Evolutionary conservation across 1,284 basidiomycete genomes (phyloP).

Genomic region (Leccinum subatratum): DNA sequence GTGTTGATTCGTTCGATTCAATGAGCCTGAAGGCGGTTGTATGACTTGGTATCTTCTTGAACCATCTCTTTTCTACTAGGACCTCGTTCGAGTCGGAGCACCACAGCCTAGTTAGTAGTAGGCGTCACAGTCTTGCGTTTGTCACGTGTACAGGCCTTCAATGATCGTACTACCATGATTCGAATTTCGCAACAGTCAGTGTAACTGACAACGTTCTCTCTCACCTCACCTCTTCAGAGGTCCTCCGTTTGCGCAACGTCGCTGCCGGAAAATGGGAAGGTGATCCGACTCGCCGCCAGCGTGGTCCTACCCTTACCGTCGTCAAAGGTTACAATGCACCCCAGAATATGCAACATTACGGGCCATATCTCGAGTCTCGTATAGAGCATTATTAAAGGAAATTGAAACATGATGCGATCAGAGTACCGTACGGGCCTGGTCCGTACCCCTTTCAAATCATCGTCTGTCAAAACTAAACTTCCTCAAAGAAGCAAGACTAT

Average conservation of each 20-base stretch:
- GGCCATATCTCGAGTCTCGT: constrained; percentile 83
- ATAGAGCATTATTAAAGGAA: constrained; percentile 86
- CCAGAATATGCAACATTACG: constrained; percentile 83
- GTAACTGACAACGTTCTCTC: constrained; percentile 86
- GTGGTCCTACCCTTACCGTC: constrained; percentile 7
- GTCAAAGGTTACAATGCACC: constrained; percentile 75
- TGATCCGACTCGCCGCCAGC: constrained; percentile 34
- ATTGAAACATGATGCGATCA: constrained; percentile 89
- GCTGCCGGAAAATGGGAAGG: constrained; percentile 76
- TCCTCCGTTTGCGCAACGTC: constrained; percentile 76
- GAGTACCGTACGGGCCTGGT: too few species aligned
- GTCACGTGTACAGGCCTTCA: too few species aligned
- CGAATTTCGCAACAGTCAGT: constrained; percentile 86
- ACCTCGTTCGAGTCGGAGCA: too few species aligned
- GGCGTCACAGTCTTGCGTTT: too few species aligned
- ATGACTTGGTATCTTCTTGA: too few species aligned
- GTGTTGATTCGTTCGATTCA: too few species aligned
- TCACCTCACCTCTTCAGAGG: constrained; percentile 75
- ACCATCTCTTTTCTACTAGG: too few species aligned
- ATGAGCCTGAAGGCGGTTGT: too few species aligned
- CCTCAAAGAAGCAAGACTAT: too few species aligned
- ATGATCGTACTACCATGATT: constrained; percentile 93
- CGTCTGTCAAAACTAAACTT: too few species aligned
- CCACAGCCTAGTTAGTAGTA: too few species aligned
- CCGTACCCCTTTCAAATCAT: too few species aligned